Percentiles rank a stretch among this genome's conserved stretches.
These are phyloP conservation scores for Calocybe gambosa DNA, from an alignment of 1,284 basidiomycete genomes.

Conservation along the genomic window DNA sequence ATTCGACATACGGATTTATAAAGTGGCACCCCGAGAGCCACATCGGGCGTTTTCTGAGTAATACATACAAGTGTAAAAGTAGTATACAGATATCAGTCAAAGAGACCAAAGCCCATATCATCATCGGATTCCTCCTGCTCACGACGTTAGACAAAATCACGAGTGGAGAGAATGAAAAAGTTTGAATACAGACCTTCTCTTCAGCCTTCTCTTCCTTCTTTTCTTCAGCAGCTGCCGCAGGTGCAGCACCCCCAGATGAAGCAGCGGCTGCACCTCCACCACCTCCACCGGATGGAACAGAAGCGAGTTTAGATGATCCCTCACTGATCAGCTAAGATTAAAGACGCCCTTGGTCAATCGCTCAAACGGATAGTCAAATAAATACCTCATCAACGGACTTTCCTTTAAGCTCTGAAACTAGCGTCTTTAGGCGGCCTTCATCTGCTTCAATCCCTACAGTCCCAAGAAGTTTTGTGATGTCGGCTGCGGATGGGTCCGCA, in stretches of 20 bases:
- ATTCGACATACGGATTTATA: not conserved
- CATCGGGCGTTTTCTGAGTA: not conserved
- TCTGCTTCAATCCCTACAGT: slow-evolving; percentile 91
- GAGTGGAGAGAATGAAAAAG: not conserved
- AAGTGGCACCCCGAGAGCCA: not conserved
- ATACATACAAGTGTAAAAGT: slow-evolving; percentile 1
- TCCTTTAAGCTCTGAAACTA: slow-evolving; percentile 90
- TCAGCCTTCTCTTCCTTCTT: slow-evolving; percentile 77
- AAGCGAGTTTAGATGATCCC: slow-evolving; percentile 90
- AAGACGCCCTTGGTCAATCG: not conserved
- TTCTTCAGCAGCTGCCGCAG: slow-evolving; percentile 59
- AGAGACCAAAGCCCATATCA: slow-evolving; percentile 92
- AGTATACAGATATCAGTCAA: slow-evolving; percentile 51
- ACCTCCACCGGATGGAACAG: slow-evolving; percentile 80
- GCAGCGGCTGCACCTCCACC: slow-evolving; percentile 45
- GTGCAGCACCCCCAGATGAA: slow-evolving; percentile 44
- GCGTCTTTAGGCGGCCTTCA: slow-evolving; percentile 74
- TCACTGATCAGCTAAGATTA: slow-evolving; percentile 77
- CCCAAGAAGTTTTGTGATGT: slow-evolving; percentile 86
- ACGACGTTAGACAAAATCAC: slow-evolving; percentile 14
- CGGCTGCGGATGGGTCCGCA: slow-evolving; percentile 77
- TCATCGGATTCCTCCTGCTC: slow-evolving; percentile 81
- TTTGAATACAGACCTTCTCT: slow-evolving; percentile 54
- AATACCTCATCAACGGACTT: slow-evolving; percentile 83
- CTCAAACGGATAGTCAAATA: slow-evolving; percentile 7